Conservation (phyloP, 78 protist genomes). For the Guillardia theta region DNA sequence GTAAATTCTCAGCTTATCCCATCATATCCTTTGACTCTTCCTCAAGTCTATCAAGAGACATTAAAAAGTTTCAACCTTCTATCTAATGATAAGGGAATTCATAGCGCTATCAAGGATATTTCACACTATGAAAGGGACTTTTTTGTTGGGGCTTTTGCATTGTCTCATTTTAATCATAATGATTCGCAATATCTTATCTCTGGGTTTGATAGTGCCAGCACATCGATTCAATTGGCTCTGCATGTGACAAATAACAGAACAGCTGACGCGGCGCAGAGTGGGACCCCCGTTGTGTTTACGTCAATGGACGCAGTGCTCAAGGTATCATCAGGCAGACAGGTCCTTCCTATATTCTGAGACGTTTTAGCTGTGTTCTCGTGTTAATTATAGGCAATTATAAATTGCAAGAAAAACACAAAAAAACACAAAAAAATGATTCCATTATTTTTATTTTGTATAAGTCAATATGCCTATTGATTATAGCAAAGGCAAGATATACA, state of each 20-base stretch:
- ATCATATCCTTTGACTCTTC: not conserved
- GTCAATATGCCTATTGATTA: not conserved
- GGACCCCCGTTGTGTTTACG: not conserved
- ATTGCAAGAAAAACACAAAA: too few relatives aligned
- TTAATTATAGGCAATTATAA: too few relatives aligned
- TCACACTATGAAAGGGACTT: not conserved
- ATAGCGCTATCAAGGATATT: not conserved
- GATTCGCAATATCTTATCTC: not conserved
- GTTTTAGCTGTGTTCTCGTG: too few relatives aligned
- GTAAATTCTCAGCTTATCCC: not conserved
- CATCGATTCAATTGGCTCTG: not conserved
- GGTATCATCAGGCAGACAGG: not conserved
- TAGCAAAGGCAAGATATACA: not conserved
- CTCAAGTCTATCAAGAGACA: not conserved
- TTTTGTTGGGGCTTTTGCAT: not conserved
- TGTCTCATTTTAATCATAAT: not conserved
- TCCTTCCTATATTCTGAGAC: not conserved
- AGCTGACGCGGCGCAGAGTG: not conserved
- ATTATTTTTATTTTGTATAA: not conserved
- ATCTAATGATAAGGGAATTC: not conserved
- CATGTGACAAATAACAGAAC: not conserved
- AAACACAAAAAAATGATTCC: not conserved
- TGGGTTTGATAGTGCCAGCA: not conserved
- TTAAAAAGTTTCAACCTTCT: not conserved
- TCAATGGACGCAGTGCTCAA: not conserved